Base-by-base conservation (phyloP, 2,329 filamentous ascomycete genomes). In the Fusarium sp. region DNA sequence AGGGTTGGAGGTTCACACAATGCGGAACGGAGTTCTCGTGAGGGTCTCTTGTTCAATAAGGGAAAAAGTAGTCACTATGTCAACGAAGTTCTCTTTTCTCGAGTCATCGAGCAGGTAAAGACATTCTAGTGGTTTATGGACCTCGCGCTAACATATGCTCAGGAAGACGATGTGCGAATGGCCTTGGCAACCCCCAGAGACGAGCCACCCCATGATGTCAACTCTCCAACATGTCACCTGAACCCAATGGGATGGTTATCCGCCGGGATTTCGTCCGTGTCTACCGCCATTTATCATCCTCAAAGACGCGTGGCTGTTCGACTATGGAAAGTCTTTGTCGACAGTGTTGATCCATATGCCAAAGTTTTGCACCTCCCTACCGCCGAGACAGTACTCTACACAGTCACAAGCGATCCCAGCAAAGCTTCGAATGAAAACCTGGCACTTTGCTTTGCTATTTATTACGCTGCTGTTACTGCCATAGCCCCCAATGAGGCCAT, bases 401-500 rank as follows among this genome's bases (percentile, higher is more conserved):
- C 80, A 0, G 79, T 75, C 5, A 74, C 79, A 11, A 71, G 77
- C 22, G 70, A 81, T 29, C 80, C 81, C 2, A 54, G 38, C 1
- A 62, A 62, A 4, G 79, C 80, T 1, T 65, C 76, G 0, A 59
- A 68, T 1, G 80, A 81, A 6, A 64, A 64, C 1, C 13, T 81
- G 11, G 84, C 84, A 0, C 75, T 86, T 8, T 83, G 83, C 64
- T 86, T 84, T 58, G 78, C 83, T 62, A 85, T 90, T 18, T 90
- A 89, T 69, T 85, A 81, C 68, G 80, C 84, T 7, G 76, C 88
- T 0, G 75, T 86, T 5, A 62, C 82, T 1, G 85, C 83, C 53
- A 75, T 88, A 3, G 64, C 73, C 0, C 65, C 76, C 0, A 76
- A 81, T 3, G 83, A 86, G 6, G 85, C 81, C 36, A 75, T 71